These are phyloP conservation scores for Symbiotaphrina buchneri DNA, from an alignment of 495 filamentous ascomycete species.

Conservation along the genomic window DNA sequence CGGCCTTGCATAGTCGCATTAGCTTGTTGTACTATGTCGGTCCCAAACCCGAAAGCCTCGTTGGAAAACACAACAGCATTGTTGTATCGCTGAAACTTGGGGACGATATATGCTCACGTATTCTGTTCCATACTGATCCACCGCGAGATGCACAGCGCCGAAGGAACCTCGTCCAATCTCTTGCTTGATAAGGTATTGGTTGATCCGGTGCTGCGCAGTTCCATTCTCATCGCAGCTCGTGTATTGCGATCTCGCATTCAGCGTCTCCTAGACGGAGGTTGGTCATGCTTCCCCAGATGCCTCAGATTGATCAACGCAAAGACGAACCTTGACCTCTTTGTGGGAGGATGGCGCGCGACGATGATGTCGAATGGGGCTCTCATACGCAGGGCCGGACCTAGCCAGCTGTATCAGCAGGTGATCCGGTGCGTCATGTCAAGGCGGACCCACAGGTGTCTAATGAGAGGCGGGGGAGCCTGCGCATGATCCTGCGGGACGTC, in stretches of 20 bases:
- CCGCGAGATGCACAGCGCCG: slow-evolving; percentile 78
- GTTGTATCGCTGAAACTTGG: not conserved
- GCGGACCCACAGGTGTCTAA: slow-evolving; percentile 19
- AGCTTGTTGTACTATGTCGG: too few species aligned
- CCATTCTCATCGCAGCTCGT: slow-evolving; percentile 70
- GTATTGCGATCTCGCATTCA: slow-evolving; percentile 77
- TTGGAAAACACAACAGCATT: not conserved
- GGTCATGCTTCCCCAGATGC: slow-evolving; percentile 2
- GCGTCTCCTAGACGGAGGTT: slow-evolving; percentile 45
- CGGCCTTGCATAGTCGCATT: slow-evolving; percentile 31
- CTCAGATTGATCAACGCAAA: too few species aligned
- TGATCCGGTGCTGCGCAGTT: slow-evolving; percentile 56
- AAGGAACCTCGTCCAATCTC: slow-evolving; percentile 94
- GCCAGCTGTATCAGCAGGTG: slow-evolving; percentile 2
- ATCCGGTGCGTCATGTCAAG: too few species aligned
- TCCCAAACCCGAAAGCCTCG: not conserved
- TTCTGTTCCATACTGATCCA: slow-evolving; percentile 80
- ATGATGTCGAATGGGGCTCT: slow-evolving; percentile 57
- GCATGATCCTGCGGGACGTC: too few species aligned
- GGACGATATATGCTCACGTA: slow-evolving; percentile 40
- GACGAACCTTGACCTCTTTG: slow-evolving; percentile 43
- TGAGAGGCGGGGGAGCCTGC: slow-evolving; percentile 12
- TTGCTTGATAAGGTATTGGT: slow-evolving; percentile 84
- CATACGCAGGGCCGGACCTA: slow-evolving; percentile 24
- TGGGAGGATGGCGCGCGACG: slow-evolving; percentile 45